Percentiles rank a stretch among this genome's conserved stretches.
phyloP scores from a whole-genome alignment of 441 rosid species.

The Rhodomyrtus psidioides region DNA sequence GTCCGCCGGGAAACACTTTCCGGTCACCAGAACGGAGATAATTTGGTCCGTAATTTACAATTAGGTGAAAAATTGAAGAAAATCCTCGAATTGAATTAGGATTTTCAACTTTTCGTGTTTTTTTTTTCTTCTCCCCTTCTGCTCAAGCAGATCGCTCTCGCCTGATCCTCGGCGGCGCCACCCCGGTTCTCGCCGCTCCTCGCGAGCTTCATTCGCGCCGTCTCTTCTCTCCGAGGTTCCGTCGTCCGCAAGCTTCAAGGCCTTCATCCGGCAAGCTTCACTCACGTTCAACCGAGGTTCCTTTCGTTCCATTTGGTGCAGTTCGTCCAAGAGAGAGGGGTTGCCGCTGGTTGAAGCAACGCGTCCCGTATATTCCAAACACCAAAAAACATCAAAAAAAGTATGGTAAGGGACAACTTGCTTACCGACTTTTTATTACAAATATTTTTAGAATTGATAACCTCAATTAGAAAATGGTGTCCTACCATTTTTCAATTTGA shows the following conservation, averaged over 20 bases:
- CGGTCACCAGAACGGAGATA: neutral
- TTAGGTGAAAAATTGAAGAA: neutral
- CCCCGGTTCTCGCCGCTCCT: neutral
- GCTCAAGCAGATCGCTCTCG: neutral
- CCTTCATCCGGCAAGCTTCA: no score
- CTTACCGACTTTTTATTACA: no score
- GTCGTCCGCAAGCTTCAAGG: neutral
- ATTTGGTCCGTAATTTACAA: neutral
- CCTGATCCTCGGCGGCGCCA: neutral
- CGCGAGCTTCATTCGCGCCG: neutral
- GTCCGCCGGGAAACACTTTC: neutral
- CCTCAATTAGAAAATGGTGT: no score
- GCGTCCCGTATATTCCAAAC: no score
- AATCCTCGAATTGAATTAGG: neutral
- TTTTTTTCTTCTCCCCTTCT: neutral
- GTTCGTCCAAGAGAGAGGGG: neutral
- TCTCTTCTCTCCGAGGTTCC: neutral
- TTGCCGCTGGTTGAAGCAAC: neutral
- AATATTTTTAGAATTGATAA: no score
- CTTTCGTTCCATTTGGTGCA: neutral
- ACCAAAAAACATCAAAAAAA: no score
- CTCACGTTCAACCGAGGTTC: neutral
- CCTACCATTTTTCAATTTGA: no score
- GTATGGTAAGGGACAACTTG: no score
- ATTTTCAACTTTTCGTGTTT: neutral